A percentile compares a stretch with the other conserved stretches of the same genome.
Evolutionary conservation across 2,329 filamentous ascomycete species (phyloP).

Genomic region (Capronia americana): DNA sequence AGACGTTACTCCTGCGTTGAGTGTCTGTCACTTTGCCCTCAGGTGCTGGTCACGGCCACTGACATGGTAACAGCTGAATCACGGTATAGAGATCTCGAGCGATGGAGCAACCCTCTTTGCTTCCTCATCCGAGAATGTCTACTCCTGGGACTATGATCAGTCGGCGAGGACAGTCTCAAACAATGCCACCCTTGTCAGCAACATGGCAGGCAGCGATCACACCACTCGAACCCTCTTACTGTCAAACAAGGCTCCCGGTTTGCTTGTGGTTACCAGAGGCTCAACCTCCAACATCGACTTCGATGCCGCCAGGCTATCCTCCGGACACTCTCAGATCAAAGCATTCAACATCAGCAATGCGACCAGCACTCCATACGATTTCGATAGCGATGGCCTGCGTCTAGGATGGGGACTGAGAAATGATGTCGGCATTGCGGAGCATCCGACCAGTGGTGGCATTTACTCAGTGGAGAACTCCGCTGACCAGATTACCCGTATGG

Average conservation of each 20-base stretch:
- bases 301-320: constrained; percentile 56
- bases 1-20: constrained; percentile 30
- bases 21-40: constrained; percentile 28
- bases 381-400: constrained; percentile 58
- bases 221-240: constrained; percentile 71
- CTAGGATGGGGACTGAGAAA: constrained; percentile 75
- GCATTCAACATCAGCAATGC: constrained; percentile 61
- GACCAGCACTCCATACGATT: constrained; percentile 50
- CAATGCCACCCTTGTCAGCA: constrained; percentile 61
- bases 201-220: constrained; percentile 68
- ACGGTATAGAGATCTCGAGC: constrained; percentile 58
- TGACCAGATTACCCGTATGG: constrained; percentile 65
- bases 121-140: constrained; percentile 66
- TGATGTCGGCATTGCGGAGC: constrained; percentile 70
- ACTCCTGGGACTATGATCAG: constrained; percentile 70
- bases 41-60: constrained; percentile 5
- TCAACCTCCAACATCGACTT: constrained; percentile 68
- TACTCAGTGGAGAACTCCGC: constrained; percentile 73
- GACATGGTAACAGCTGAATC: constrained; percentile 49
- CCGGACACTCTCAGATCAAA: constrained; percentile 71
- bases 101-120: constrained; percentile 60
- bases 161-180: constrained; percentile 54
- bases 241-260: constrained; percentile 60
- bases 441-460: constrained; percentile 55
- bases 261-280: constrained; percentile 71